Conservation (phyloP, 192 early-diverging fungal genomes). For the Backusella morwellensis region DNA sequence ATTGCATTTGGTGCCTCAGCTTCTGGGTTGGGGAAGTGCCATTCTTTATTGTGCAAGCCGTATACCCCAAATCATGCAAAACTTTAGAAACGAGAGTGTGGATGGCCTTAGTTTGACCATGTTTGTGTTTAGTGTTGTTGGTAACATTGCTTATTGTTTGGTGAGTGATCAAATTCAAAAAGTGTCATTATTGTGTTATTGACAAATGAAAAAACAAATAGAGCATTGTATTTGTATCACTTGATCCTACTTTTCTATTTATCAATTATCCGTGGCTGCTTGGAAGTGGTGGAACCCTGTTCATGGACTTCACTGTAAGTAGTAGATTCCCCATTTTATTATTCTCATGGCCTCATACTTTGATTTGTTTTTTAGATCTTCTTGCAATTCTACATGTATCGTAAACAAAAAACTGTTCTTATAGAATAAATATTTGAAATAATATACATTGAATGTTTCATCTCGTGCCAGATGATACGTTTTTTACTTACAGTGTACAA, state of each 20-base stretch:
- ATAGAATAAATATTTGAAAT: neutral
- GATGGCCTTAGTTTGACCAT: slow-evolving; percentile 78
- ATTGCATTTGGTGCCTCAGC: slow-evolving; percentile 48
- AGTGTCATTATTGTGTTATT: neutral
- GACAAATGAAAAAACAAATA: slow-evolving; percentile 21
- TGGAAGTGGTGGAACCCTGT: slow-evolving; percentile 68
- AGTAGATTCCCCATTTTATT: neutral
- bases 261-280: slow-evolving; percentile 77
- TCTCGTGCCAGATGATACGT: neutral
- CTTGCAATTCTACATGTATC: slow-evolving; percentile 33
- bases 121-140: slow-evolving; percentile 83
- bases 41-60: slow-evolving; percentile 67
- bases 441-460: neutral
- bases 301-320: slow-evolving; percentile 74
- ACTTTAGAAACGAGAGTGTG: slow-evolving; percentile 64
- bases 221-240: slow-evolving; percentile 75
- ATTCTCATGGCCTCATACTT: neutral
- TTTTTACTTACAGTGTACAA: neutral
- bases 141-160: slow-evolving; percentile 63
- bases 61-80: slow-evolving; percentile 84
- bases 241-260: slow-evolving; percentile 61
- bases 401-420: neutral
- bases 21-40: slow-evolving; percentile 75
- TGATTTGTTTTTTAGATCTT: slow-evolving; percentile 22
- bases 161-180: slow-evolving; percentile 26